A percentile compares a stretch with the other conserved stretches of the same genome.
phyloP scores from a whole-genome alignment of 2,329 filamentous ascomycete species.

The Mycosphaerella arachidis region DNA sequence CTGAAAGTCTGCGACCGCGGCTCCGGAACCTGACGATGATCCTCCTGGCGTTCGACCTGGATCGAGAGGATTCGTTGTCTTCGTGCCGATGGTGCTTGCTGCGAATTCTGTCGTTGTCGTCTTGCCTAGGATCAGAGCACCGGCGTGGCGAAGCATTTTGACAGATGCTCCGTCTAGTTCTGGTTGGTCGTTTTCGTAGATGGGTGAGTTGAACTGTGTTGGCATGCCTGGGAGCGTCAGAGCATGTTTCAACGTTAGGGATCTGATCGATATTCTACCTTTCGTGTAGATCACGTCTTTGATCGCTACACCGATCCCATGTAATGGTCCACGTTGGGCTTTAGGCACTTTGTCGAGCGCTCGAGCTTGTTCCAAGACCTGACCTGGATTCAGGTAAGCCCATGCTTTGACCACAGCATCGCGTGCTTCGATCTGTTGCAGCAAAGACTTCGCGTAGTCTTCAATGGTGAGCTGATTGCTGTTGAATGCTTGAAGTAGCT shows the following conservation, averaged over 20 bases:
- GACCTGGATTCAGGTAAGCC: constrained; percentile 44
- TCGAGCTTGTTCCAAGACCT: constrained; percentile 49
- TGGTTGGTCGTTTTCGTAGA: constrained; percentile 46
- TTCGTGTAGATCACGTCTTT: constrained; percentile 59
- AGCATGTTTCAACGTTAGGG: not conserved
- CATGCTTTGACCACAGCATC: constrained; percentile 49
- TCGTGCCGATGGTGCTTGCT: constrained; percentile 48
- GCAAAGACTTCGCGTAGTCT: constrained; percentile 46
- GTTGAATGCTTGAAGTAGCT: constrained; percentile 39
- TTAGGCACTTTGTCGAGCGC: constrained; percentile 47
- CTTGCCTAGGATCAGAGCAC: constrained; percentile 57
- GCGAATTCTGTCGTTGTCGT: constrained; percentile 64
- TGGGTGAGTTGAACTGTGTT: constrained; percentile 52
- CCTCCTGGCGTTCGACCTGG: constrained; percentile 57
- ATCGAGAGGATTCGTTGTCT: constrained; percentile 56
- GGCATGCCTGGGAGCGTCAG: constrained; percentile 46
- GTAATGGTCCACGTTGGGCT: constrained; percentile 50
- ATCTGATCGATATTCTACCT: constrained; percentile 31
- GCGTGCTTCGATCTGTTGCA: constrained; percentile 43
- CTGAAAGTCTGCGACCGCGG: constrained; percentile 62
- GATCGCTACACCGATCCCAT: constrained; percentile 55
- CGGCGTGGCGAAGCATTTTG: constrained; percentile 49
- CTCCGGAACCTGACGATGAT: constrained; percentile 63
- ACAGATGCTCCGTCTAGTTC: constrained; percentile 52
- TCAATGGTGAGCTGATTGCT: constrained; percentile 46